Evolutionary conservation across 2,329 filamentous ascomycete genomes (phyloP), one percentile per base, ranked within the genome.

Genomic region (Aspergillus novoparasiticus): DNA sequence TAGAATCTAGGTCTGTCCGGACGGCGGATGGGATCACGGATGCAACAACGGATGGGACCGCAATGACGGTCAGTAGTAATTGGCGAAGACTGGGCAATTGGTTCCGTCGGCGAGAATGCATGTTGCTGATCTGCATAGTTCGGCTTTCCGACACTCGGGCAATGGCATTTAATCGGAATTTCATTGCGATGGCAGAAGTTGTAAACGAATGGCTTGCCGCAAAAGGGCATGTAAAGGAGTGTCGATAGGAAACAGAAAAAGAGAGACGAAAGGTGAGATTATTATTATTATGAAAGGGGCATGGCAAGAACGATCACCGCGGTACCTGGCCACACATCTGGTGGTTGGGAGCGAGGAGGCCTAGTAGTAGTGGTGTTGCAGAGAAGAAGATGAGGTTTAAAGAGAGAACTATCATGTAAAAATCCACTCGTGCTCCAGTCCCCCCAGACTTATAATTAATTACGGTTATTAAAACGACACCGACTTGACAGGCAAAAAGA

Each of bases 21-120:
- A 56, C 41, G 57, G 59, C 57, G 45, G 62, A 45, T 58, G 36
- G 39, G 36, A 61, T 48, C 26, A 46, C 39, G 32, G 41, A 58
- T 41, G 55, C 57, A 65, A 66, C 60, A 58, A 68, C 58, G 23
- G 66, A 66, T 39, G 58, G 43, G 50, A 61, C 65, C 64, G 39
- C 36, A 23, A 50, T 23, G 60, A 63, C 58, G 59, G 46, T 39
- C 36, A 64, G 23, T 56, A 61, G 23, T 41, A 66, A 53, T 41
- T 46, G 26, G 58, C 53, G 46, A 58, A 46, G 41, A 54, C 48
- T 59, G 59, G 62, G 64, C 11, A 39, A 34, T 21, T 48, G 34
- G 1, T n/a, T 43, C 36, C 28, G 32, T 16, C 16, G 26, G 23
- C 23, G 39, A 56, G 23, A 26, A 41, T 14, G 28, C 56, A 48